Evolutionary conservation across 2,329 filamentous ascomycete species (phyloP).

Genomic region (Proliferodiscus dingleyae): DNA sequence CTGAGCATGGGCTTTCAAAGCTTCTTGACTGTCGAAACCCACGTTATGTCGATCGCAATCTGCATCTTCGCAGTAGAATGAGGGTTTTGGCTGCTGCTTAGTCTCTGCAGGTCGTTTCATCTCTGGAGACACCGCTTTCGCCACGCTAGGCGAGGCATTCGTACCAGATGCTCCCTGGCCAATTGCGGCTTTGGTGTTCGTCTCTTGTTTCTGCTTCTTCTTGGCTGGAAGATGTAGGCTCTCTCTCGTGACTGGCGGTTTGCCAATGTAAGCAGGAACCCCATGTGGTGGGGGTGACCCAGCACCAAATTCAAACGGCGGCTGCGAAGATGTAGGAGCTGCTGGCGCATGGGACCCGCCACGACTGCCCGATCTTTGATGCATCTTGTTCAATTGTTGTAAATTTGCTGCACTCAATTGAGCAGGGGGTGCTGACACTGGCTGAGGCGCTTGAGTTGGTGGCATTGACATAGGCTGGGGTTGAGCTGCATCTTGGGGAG

Average conservation of each 20-base stretch:
- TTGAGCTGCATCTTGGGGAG: conserved; percentile 17
- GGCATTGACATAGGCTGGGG: conserved; percentile 14
- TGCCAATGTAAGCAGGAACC: conserved; percentile 44
- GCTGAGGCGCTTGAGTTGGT: conserved; percentile 12
- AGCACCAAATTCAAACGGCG: conserved; percentile 51
- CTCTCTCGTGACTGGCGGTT: conserved; percentile 45
- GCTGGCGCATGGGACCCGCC: conserved; percentile 44
- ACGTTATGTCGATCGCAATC: conserved; percentile 48
- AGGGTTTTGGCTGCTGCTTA: conserved; percentile 22
- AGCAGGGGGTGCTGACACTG: conserved; percentile 13
- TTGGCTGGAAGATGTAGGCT: conserved; percentile 49
- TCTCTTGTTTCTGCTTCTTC: conserved; percentile 50
- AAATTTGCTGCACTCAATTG: conserved; percentile 32
- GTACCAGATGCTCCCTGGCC: conserved; percentile 31
- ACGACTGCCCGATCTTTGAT: conserved; percentile 41
- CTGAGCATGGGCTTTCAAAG: conserved; percentile 47
- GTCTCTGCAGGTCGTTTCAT: conserved; percentile 21
- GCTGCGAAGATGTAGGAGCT: conserved; percentile 52
- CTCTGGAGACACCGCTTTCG: conserved; percentile 27
- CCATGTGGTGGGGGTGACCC: conserved; percentile 50
- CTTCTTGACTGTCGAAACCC: conserved; percentile 51
- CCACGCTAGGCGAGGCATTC: conserved; percentile 26
- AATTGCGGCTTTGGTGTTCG: conserved; percentile 35
- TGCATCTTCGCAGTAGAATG: conserved; percentile 43
- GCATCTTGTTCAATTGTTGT: conserved; percentile 40